Percentiles rank a stretch among this genome's conserved stretches.
These are phyloP conservation scores for Blastobotrys illinoisensis DNA, from an alignment of 1,139 yeast species.

Conservation along the genomic window DNA sequence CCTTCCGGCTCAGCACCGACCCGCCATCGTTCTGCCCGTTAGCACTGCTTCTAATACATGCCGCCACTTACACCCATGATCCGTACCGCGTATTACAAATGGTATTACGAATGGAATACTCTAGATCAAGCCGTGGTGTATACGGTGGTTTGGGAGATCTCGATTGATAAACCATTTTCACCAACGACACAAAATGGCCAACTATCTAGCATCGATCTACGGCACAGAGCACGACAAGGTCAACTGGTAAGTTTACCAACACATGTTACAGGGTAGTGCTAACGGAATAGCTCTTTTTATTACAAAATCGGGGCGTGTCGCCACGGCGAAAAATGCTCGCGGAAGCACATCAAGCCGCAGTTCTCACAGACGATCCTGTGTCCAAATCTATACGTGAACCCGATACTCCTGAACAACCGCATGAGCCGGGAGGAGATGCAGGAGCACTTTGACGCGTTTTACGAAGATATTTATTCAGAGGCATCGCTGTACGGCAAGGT, in stretches of 20 bases:
- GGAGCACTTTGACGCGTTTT: slow-evolving; percentile 57
- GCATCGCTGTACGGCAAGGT: slow-evolving; percentile 58
- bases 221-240: slow-evolving; percentile 42
- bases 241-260: slow-evolving; percentile 35
- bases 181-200: slow-evolving; percentile 27
- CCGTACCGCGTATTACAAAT: background rate
- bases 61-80: slow-evolving; percentile 10
- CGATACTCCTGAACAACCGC: slow-evolving; percentile 24
- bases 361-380: slow-evolving; percentile 61
- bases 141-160: background rate
- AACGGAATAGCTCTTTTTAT: slow-evolving; percentile 49
- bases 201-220: slow-evolving; percentile 35
- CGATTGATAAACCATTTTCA: background rate
- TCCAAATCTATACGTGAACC: slow-evolving; percentile 62
- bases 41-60: background rate
- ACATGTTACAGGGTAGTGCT: background rate
- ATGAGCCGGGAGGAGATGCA: slow-evolving; percentile 41
- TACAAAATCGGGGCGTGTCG: slow-evolving; percentile 88
- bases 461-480: slow-evolving; percentile 67
- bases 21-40: slow-evolving; percentile 46
- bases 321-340: slow-evolving; percentile 85
- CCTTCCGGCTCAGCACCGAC: slow-evolving; percentile 44
- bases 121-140: background rate
- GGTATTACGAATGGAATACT: background rate
- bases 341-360: slow-evolving; percentile 69